phyloP scores from a whole-genome alignment of 2,329 filamentous ascomycete species.

The Zymoseptoria passerinii region DNA sequence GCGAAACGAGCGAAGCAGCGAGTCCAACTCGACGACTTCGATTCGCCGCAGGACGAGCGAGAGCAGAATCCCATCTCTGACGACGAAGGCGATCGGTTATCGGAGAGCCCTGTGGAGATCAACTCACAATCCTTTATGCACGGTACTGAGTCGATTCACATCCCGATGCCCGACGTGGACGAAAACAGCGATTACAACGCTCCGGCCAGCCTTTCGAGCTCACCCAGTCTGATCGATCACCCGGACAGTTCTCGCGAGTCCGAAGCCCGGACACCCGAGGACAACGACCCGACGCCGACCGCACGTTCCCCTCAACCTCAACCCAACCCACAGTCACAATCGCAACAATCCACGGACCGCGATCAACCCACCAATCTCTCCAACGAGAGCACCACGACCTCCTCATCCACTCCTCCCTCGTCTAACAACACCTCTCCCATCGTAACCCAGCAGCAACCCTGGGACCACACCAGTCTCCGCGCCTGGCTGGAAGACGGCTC shows the following conservation, averaged over 20 bases:
- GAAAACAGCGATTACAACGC: slow-evolving; percentile 13
- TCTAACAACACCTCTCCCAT: slow-evolving; percentile 17
- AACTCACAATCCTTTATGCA: slow-evolving; percentile 43
- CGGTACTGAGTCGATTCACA: slow-evolving; percentile 31
- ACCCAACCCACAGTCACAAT: not conserved
- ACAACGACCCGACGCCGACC: slow-evolving; percentile 26
- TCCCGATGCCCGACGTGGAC: slow-evolving; percentile 22
- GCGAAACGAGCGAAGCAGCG: slow-evolving; percentile 53
- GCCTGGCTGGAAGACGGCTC: slow-evolving; percentile 74
- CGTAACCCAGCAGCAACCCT: slow-evolving; percentile 49
- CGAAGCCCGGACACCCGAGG: slow-evolving; percentile 14
- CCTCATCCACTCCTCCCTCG: slow-evolving; percentile 19
- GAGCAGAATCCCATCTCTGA: slow-evolving; percentile 36
- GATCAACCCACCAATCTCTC: slow-evolving; percentile 7
- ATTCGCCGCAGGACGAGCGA: slow-evolving; percentile 44
- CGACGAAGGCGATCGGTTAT: slow-evolving; percentile 41
- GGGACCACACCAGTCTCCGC: slow-evolving; percentile 79
- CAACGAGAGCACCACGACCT: slow-evolving; percentile 15
- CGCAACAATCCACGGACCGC: not conserved
- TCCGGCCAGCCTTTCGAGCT: slow-evolving; percentile 22
- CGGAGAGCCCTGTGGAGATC: slow-evolving; percentile 60
- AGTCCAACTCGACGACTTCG: slow-evolving; percentile 63
- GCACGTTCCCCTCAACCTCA: slow-evolving; percentile 21
- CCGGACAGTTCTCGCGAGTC: slow-evolving; percentile 16
- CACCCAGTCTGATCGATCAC: slow-evolving; percentile 26